Evolutionary conservation across 1,139 yeast genomes (phyloP).

Genomic region (Pneumocystis wakefieldiae): DNA sequence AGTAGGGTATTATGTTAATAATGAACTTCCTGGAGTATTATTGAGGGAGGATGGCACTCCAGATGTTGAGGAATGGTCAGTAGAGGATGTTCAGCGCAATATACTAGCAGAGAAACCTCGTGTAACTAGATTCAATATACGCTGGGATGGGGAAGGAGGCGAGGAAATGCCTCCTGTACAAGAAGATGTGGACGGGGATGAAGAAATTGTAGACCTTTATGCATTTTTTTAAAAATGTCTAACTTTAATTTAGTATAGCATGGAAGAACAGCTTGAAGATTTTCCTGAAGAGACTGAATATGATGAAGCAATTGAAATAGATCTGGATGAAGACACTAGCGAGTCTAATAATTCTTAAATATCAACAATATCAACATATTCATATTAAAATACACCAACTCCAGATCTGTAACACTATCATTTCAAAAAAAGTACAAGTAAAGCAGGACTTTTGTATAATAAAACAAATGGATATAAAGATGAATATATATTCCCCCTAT

Average conservation of each 20-base stretch:
- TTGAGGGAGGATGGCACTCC: neutral
- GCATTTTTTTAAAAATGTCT: conserved; percentile 3
- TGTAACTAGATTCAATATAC: conserved; percentile 88
- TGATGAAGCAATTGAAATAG: conserved; percentile 3
- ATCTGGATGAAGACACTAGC: neutral
- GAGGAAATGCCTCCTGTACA: conserved; percentile 14
- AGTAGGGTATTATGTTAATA: conserved; percentile 93
- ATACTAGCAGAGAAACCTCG: conserved; percentile 94
- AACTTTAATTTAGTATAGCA: conserved; percentile 5
- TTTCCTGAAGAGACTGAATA: conserved; percentile 5
- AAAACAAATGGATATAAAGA: no score
- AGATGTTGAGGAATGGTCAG: conserved; percentile 20
- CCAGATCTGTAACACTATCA: no score
- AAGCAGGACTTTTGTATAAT: no score
- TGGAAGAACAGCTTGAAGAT: conserved; percentile 3
- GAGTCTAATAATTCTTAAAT: neutral
- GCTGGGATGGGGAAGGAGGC: conserved; percentile 38
- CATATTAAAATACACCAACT: no score
- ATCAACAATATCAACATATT: neutral
- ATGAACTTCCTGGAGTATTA: conserved; percentile 56
- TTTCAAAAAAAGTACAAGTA: no score
- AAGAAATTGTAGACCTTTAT: conserved; percentile 1
- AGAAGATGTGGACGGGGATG: conserved; percentile 13
- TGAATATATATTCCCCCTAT: no score
- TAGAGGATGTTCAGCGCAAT: conserved; percentile 86